These are phyloP conservation scores for Gonium pectorale DNA, from an alignment of 139 green algal species.

Conservation along the genomic window DNA sequence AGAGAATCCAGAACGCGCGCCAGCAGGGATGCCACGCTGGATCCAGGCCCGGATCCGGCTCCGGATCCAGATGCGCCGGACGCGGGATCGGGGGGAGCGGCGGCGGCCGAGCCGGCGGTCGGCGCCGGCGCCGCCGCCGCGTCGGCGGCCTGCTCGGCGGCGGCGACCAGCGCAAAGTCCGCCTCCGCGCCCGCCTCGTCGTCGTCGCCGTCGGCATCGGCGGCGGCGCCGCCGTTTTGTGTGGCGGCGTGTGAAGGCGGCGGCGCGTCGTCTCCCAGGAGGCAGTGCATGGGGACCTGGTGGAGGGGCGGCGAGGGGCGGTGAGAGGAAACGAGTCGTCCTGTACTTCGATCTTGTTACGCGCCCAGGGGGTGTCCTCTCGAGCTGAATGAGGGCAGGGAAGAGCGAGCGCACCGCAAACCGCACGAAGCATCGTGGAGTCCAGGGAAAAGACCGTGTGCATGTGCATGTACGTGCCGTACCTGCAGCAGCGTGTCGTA, in stretches of 20 bases:
- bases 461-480: background rate
- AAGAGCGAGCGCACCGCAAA: too few species aligned
- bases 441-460: too few species aligned
- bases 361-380: too few species aligned
- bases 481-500: slow-evolving; percentile 68
- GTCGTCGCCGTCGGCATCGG: background rate
- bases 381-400: too few species aligned
- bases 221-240: background rate
- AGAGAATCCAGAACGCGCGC: slow-evolving; percentile 50
- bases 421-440: too few species aligned
- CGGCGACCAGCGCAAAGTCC: slow-evolving; percentile 14
- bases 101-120: background rate
- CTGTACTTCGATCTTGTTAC: too few species aligned
- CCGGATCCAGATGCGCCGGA: background rate
- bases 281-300: slow-evolving; percentile 4
- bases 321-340: too few species aligned
- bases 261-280: slow-evolving; percentile 1
- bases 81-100: background rate
- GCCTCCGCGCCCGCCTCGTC: background rate
- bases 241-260: background rate
- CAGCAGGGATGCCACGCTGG: slow-evolving; percentile 43
- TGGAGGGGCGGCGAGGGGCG: background rate
- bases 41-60: background rate
- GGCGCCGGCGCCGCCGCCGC: slow-evolving; percentile 3
- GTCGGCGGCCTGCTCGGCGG: background rate